Evolutionary conservation across 192 early-diverging fungal species (phyloP).

Genomic region (Coemansia sp.): DNA sequence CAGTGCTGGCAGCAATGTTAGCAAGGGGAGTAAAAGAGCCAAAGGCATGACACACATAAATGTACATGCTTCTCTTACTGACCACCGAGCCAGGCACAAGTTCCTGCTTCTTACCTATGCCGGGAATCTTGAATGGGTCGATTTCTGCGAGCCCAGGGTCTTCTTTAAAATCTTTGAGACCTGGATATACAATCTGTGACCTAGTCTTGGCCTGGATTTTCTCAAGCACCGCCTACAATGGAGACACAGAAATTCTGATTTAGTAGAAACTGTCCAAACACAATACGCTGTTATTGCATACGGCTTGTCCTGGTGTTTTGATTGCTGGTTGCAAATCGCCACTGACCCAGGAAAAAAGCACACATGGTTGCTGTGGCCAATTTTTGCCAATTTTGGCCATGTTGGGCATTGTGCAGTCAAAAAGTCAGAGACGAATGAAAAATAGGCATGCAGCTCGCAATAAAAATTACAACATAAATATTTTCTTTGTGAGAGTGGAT

Average conservation of each 20-base stretch:
- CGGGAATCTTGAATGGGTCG: conserved; percentile 85
- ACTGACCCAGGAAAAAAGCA: not conserved
- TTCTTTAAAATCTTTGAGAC: conserved; percentile 69
- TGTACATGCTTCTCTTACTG: not conserved
- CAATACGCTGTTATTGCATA: not conserved
- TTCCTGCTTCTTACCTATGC: conserved; percentile 56
- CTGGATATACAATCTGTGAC: conserved; percentile 78
- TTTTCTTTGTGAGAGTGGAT: not conserved
- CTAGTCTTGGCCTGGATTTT: conserved; percentile 75
- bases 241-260: not conserved
- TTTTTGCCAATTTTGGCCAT: not conserved
- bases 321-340: not conserved
- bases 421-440: conserved; percentile 11
- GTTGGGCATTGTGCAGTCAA: not conserved
- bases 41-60: too few relatives aligned
- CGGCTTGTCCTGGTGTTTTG: not conserved
- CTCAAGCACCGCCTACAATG: conserved; percentile 70
- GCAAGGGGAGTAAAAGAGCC: too few relatives aligned
- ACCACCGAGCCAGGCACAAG: not conserved
- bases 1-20: not conserved
- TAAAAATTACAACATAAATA: not conserved
- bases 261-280: not conserved
- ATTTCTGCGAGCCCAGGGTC: conserved; percentile 49
- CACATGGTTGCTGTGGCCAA: not conserved
- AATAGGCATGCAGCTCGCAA: not conserved